Evolutionary conservation across 257 asterid genomes (phyloP), one percentile per base, ranked within the genome.

Genomic region (Penstemon newberryi): DNA sequence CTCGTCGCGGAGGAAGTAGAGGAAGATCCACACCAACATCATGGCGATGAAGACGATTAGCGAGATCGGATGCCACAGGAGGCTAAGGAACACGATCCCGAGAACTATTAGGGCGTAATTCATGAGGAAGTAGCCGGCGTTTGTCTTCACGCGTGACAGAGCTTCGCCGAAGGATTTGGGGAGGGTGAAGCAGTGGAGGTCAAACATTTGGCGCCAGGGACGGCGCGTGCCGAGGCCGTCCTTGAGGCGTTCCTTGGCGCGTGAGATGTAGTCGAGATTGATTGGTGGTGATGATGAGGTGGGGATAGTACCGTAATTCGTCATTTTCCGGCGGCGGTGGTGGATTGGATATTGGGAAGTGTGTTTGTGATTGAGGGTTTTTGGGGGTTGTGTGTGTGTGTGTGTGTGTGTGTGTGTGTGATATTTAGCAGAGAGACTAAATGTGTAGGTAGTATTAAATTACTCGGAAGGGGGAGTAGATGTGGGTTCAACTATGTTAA

Each of bases 21-120:
- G 73, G 82, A 86, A 70, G 10, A 85, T 42, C 99, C 99, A 94
- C 4, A 77, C 72, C 61, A 75, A 84, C 91, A 94, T 81, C 86
- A 87, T 71, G 18, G 66, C 89, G 68, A 82, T 6, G 87, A 89
- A 86, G 37, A 86, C 95, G 60, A 94, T 82, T 42, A 94, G 80
- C 77, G 99, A 94, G 86, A 87, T 77, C 81, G 97, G 92, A 75
- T 87, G 85, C 91, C 90, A 84, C 43, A 94, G 78, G 37, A 94
- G 93, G 83, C 97, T 87, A 54, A 91, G 70, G 85, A 94, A 94
- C 64, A 94, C 69, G 50, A 94, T 78, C 11, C 15, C 4, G 50
- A 94, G 91, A 0, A 81, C 71, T n/a, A 81, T 11, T 18, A 94
- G 9, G 1, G 85, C 93, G 84, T 94, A 94, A 87, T 91, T 94